Conservation (phyloP, 1,284 basidiomycete genomes). For the Fistulinella cinereoalba region DNA sequence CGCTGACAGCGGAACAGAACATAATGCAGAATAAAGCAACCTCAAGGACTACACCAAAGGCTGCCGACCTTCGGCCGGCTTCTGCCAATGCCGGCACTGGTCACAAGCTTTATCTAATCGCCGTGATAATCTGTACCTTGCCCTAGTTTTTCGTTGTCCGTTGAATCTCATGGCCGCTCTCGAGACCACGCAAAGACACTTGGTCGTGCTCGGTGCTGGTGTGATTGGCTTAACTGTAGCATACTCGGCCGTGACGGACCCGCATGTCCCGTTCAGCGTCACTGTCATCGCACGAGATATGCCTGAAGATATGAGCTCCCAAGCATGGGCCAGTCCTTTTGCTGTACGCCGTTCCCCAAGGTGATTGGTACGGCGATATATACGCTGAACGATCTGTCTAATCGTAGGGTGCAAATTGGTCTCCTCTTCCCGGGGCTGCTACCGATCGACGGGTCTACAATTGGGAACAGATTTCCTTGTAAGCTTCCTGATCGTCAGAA, state of each 20-base stretch:
- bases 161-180: conserved; percentile 10
- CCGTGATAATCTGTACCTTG: background rate
- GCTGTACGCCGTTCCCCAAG: conserved; percentile 44
- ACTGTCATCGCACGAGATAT: conserved; percentile 65
- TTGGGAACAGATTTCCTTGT: conserved; percentile 49
- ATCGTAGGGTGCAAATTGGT: conserved; percentile 63
- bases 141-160: background rate
- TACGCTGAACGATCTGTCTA: background rate
- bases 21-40: no score
- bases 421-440: conserved; percentile 53
- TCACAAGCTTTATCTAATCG: conserved; percentile 12
- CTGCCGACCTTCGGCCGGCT: no score
- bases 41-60: no score
- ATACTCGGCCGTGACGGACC: conserved; percentile 36
- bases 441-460: conserved; percentile 36
- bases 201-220: conserved; percentile 54
- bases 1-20: no score
- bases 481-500: conserved; percentile 15
- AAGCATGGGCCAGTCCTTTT: conserved; percentile 68
- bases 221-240: conserved; percentile 48
- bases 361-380: background rate
- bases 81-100: no score
- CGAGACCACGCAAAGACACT: conserved; percentile 9
- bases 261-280: conserved; percentile 39
- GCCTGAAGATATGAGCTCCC: conserved; percentile 57